These are phyloP conservation scores for Aureobasidium sp. DNA, from an alignment of 2,329 filamentous ascomycete genomes.

Conservation along the genomic window DNA sequence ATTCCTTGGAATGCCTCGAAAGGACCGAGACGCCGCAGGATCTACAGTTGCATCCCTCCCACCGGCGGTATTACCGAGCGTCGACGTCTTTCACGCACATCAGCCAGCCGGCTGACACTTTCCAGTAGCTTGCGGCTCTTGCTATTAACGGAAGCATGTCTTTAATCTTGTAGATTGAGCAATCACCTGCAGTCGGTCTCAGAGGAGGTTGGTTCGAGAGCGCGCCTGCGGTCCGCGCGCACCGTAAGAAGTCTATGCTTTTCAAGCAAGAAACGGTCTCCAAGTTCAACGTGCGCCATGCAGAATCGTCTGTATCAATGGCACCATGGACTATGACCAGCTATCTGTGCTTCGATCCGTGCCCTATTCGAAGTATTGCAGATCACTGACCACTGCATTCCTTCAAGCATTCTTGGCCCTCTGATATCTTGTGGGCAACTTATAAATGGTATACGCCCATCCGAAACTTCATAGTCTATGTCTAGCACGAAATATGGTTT, in stretches of 20 bases:
- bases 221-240: conserved; percentile 4
- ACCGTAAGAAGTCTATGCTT: conserved; percentile 8
- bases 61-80: background rate
- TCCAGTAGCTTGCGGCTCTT: background rate
- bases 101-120: background rate
- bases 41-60: conserved; percentile 6
- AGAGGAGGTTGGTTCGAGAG: background rate
- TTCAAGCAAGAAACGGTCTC: conserved; percentile 1
- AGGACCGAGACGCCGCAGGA: conserved; percentile 7
- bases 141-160: conserved; percentile 8
- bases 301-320: conserved; percentile 5
- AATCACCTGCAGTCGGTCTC: background rate
- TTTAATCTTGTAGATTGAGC: background rate
- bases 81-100: background rate
- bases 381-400: background rate
- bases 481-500: background rate
- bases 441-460: background rate
- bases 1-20: background rate
- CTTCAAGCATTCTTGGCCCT: background rate
- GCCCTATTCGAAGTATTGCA: background rate
- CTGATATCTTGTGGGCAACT: background rate
- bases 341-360: background rate
- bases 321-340: conserved; percentile 5
- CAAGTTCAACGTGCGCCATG: conserved; percentile 5
- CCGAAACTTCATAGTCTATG: background rate